phyloP scores from a whole-genome alignment of 2,329 filamentous ascomycete species.

The Cladosporium colombiae region DNA sequence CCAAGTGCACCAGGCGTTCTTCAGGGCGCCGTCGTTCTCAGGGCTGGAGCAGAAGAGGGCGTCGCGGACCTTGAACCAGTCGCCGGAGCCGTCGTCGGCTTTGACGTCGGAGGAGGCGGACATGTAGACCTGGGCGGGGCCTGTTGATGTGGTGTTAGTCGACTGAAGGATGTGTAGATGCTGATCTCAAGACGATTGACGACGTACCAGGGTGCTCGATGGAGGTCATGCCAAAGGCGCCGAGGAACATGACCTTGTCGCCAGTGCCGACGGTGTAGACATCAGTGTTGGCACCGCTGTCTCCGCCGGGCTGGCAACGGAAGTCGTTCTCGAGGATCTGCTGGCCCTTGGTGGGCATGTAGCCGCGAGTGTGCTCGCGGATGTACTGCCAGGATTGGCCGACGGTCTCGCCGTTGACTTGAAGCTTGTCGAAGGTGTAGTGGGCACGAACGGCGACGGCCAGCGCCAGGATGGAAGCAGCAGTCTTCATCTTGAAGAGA shows the following conservation, averaged over 20 bases:
- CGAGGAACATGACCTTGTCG: conserved; percentile 26
- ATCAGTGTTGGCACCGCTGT: conserved; percentile 35
- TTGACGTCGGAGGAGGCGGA: conserved; percentile 26
- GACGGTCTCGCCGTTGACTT: conserved; percentile 44
- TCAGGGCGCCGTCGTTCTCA: conserved; percentile 18
- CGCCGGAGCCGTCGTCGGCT: conserved; percentile 24
- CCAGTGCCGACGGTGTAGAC: conserved; percentile 32
- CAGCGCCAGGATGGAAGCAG: conserved; percentile 31
- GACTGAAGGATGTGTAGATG: too few relatives aligned
- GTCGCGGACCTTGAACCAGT: conserved; percentile 28
- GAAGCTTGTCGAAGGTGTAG: conserved; percentile 39
- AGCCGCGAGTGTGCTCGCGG: conserved; percentile 34
- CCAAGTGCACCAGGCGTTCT: conserved; percentile 21
- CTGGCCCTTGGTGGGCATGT: conserved; percentile 33
- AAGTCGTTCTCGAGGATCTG: conserved; percentile 35
- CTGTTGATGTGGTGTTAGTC: neutral
- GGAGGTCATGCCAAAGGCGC: conserved; percentile 20
- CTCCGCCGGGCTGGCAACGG: conserved; percentile 26
- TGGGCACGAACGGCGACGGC: conserved; percentile 37
- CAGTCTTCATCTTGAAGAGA: conserved; percentile 39
- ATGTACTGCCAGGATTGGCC: conserved; percentile 51
- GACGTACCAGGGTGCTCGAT: conserved; percentile 31
- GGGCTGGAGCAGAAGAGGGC: conserved; percentile 18
- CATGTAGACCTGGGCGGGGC: conserved; percentile 29
- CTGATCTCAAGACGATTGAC: too few relatives aligned